phyloP scores from a whole-genome alignment of 2,329 filamentous ascomycete species.

The Curvularia verruculosa region DNA sequence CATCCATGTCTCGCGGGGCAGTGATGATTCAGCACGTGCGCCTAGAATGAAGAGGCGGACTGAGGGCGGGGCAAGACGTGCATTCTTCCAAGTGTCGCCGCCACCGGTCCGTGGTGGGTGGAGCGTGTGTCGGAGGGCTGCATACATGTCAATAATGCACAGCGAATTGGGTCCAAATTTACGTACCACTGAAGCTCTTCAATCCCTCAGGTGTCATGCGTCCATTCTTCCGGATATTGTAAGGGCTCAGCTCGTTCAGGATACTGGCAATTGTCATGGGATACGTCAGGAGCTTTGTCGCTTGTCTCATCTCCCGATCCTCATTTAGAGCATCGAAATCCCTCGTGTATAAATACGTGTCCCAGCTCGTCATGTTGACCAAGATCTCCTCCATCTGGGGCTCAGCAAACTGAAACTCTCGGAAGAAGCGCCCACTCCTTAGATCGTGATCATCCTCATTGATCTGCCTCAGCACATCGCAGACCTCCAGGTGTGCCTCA shows the following conservation, averaged over 20 bases:
- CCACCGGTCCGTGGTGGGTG: slow-evolving; percentile 84
- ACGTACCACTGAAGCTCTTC: slow-evolving; percentile 88
- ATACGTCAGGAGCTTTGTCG: slow-evolving; percentile 91
- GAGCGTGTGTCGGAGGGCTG: slow-evolving; percentile 89
- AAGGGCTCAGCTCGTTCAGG: slow-evolving; percentile 92
- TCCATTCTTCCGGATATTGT: slow-evolving; percentile 75
- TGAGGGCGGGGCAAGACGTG: slow-evolving; percentile 83
- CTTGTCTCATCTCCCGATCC: slow-evolving; percentile 88
- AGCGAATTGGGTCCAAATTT: no score
- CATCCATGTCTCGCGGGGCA: slow-evolving; percentile 91
- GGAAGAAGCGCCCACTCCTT: slow-evolving; percentile 86
- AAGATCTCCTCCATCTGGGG: slow-evolving; percentile 89
- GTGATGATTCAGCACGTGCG: slow-evolving; percentile 94
- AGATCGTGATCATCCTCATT: slow-evolving; percentile 99
- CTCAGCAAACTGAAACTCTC: slow-evolving; percentile 90
- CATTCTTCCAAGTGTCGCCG: slow-evolving; percentile 74
- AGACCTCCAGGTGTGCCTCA: slow-evolving; percentile 88
- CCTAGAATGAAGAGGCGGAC: slow-evolving; percentile 92
- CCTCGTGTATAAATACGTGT: slow-evolving; percentile 91
- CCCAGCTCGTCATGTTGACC: slow-evolving; percentile 98
- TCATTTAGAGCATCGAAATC: slow-evolving; percentile 91
- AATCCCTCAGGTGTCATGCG: slow-evolving; percentile 85
- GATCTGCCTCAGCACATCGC: slow-evolving; percentile 87
- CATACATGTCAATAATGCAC: slow-evolving; percentile 19
- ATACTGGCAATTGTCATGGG: slow-evolving; percentile 90